Base-by-base conservation (phyloP, 768 basidiomycete species). In the Pisolithus albus region DNA sequence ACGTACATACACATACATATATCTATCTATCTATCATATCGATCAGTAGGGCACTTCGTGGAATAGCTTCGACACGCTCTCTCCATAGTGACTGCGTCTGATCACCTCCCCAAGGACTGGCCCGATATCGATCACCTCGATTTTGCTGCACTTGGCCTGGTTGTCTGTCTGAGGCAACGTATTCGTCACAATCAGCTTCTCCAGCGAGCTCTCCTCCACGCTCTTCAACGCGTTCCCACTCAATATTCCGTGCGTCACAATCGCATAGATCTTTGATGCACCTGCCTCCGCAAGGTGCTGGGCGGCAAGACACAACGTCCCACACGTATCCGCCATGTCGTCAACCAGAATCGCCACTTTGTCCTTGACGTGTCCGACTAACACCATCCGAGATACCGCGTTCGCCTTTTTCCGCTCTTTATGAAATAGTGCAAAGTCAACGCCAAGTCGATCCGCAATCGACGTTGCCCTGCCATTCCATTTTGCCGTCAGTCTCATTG, bases 401-500 rank as follows among this genome's bases (percentile, higher is more conserved):
- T 94, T 95, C 28, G 91, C 91, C 72, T 91, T 93, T 75, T 94
- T 93, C 54, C 95, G 88, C 76, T 99, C 96, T 66, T 98, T 94
- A 82, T 99, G 96, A 77, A 98, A 98, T 50, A 99, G 75, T 23
- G 96, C 96, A 73, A 99, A 98, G 64, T 98, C 95, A 52, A 98
- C 89, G 47, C 92, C 92, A 53, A 98, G 78, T 44, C 90, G 83
- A 68, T 98, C 95, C 21, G 96, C 95, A 60, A 99, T 90, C 18
- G 94, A 94, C 30, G 95, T 96, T 28, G 94, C 96, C 69, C 95
- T 97, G 70, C 45, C 46, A 19, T 45, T 34, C 38, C 11, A 24
- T 21, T 53, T 48, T 16, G 37, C 68, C 51, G 70, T 61, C 38
- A 21, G 34, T 34, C 24, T 13, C 32, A 16, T 21, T 36, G 4